These are phyloP conservation scores for Colletotrichum tropicicola DNA, from an alignment of 2,329 filamentous ascomycete genomes.

Conservation along the genomic window DNA sequence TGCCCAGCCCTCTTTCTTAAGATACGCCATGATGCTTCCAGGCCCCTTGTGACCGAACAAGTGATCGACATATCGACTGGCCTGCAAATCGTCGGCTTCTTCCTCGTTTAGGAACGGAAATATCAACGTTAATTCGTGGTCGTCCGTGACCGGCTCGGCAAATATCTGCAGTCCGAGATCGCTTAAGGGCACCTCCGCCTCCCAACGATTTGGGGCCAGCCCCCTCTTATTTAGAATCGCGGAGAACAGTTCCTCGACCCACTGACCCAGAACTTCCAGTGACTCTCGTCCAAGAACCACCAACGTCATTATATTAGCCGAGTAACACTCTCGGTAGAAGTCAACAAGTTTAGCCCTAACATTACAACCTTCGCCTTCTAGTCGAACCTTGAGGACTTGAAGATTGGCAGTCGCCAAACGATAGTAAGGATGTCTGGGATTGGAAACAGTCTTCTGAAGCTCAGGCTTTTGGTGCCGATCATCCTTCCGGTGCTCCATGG, in stretches of 20 bases:
- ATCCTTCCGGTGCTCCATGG: constrained; percentile 96
- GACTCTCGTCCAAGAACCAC: constrained; percentile 85
- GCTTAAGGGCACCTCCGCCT: constrained; percentile 58
- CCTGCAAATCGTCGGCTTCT: constrained; percentile 79
- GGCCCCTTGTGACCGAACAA: constrained; percentile 93
- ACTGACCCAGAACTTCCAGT: constrained; percentile 82
- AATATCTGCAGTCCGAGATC: constrained; percentile 76
- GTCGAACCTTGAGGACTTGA: constrained; percentile 84
- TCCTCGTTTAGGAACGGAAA: constrained; percentile 92
- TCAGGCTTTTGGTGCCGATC: constrained; percentile 90
- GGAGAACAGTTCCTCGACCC: constrained; percentile 86
- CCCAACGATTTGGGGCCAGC: constrained; percentile 69
- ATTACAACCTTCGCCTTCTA: constrained; percentile 81
- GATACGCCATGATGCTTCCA: constrained; percentile 88
- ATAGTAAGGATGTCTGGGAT: constrained; percentile 86
- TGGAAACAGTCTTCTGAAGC: constrained; percentile 87
- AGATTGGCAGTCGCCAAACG: constrained; percentile 93
- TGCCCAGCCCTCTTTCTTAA: constrained; percentile 91
- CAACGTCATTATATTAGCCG: constrained; percentile 92
- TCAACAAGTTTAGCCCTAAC: constrained; percentile 92
- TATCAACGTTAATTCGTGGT: constrained; percentile 78
- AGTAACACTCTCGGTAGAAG: constrained; percentile 90
- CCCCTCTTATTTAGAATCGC: constrained; percentile 83
- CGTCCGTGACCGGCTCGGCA: constrained; percentile 92
- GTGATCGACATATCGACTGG: constrained; percentile 86